phyloP scores from a whole-genome alignment of 2,329 filamentous ascomycete species.

The Claviceps humidiphila region DNA sequence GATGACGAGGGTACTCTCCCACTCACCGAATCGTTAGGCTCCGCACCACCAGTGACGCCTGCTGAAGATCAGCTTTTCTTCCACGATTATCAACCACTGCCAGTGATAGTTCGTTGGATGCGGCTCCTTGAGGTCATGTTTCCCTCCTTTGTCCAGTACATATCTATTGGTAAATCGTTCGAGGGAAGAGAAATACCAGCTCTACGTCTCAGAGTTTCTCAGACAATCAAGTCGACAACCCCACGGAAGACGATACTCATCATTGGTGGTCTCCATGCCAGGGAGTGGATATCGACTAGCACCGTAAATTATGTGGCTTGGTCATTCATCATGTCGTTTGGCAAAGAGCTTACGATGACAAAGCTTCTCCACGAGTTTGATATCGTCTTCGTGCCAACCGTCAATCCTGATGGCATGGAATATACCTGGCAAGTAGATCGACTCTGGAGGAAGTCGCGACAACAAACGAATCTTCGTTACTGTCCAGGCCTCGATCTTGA shows the following conservation, averaged over 20 bases:
- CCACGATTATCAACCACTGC: slow-evolving; percentile 76
- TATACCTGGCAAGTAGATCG: slow-evolving; percentile 89
- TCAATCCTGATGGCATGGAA: slow-evolving; percentile 89
- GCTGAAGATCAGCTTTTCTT: slow-evolving; percentile 71
- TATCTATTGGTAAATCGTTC: slow-evolving; percentile 70
- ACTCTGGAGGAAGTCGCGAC: slow-evolving; percentile 88
- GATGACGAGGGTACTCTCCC: background rate
- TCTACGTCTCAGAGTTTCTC: slow-evolving; percentile 56
- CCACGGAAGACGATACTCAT: slow-evolving; percentile 67
- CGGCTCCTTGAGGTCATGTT: slow-evolving; percentile 82
- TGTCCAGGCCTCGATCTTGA: slow-evolving; percentile 86
- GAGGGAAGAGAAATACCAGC: slow-evolving; percentile 80
- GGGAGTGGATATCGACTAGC: slow-evolving; percentile 92
- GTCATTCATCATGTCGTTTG: slow-evolving; percentile 72
- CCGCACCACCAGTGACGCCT: slow-evolving; percentile 18
- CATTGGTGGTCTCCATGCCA: slow-evolving; percentile 76
- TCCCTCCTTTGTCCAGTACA: slow-evolving; percentile 59
- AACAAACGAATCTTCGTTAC: slow-evolving; percentile 67
- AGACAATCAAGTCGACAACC: slow-evolving; percentile 25
- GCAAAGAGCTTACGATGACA: slow-evolving; percentile 57
- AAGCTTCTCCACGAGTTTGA: slow-evolving; percentile 74
- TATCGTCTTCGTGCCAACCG: slow-evolving; percentile 72
- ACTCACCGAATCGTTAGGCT: slow-evolving; percentile 4
- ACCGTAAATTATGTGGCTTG: slow-evolving; percentile 87
- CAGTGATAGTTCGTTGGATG: slow-evolving; percentile 83